These are phyloP conservation scores for Calonectria ilicicola DNA, from an alignment of 2,329 filamentous ascomycete species.

Conservation along the genomic window DNA sequence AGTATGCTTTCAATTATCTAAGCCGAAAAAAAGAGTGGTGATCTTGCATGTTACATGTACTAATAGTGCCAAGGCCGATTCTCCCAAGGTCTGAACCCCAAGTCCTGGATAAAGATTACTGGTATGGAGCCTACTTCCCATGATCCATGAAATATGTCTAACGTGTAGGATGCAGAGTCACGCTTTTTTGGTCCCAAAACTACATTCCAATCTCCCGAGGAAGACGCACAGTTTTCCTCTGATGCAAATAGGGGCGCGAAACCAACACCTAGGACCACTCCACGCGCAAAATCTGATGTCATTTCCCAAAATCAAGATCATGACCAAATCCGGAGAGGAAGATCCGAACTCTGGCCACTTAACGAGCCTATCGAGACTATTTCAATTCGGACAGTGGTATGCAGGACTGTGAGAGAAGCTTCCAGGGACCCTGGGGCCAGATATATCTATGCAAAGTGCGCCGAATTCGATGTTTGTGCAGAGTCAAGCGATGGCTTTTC, in stretches of 20 bases:
- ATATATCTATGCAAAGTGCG: neutral
- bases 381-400: neutral
- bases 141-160: neutral
- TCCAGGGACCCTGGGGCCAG: neutral
- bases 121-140: neutral
- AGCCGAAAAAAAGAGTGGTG: neutral
- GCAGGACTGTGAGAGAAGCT: constrained; percentile 13
- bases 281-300: constrained; percentile 19
- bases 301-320: neutral
- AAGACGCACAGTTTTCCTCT: neutral
- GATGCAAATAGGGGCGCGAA: neutral
- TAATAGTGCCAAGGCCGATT: constrained; percentile 12
- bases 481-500: neutral
- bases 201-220: neutral
- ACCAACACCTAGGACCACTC: neutral
- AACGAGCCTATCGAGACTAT: neutral
- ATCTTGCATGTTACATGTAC: neutral
- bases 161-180: constrained; percentile 4
- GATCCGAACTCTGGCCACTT: neutral
- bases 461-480: neutral
- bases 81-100: neutral
- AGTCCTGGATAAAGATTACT: constrained; percentile 18
- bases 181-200: constrained; percentile 5
- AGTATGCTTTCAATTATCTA: neutral
- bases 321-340: neutral